These are phyloP conservation scores for Fusarium irregulare DNA, from an alignment of 2,329 filamentous ascomycete species.

Conservation along the genomic window DNA sequence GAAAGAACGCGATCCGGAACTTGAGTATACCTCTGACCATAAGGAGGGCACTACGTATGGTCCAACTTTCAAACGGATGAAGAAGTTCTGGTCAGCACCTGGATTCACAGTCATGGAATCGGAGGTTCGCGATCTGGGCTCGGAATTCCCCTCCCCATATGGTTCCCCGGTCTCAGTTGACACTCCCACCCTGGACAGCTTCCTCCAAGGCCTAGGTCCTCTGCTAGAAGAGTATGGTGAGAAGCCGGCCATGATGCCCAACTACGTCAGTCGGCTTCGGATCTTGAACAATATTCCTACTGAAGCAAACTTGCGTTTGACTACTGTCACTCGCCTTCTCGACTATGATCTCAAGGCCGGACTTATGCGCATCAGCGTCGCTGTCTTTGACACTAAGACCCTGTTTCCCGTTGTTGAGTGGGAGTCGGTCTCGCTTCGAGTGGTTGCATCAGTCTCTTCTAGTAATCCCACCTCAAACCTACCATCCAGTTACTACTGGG, in stretches of 20 bases:
- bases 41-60: background rate
- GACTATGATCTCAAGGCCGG: background rate
- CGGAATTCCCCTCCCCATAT: background rate
- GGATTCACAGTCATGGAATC: background rate
- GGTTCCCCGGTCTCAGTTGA: background rate
- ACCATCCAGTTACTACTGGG: background rate
- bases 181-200: background rate
- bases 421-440: background rate
- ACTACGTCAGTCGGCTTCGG: background rate
- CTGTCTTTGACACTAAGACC: background rate
- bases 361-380: background rate
- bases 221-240: background rate
- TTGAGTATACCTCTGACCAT: background rate
- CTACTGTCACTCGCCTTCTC: background rate
- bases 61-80: background rate
- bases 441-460: background rate
- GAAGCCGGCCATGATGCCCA: background rate
- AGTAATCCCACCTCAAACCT: background rate
- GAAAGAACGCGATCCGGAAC: background rate
- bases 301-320: background rate
- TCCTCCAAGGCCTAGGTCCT: background rate
- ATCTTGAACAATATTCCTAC: background rate
- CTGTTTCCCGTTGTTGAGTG: background rate
- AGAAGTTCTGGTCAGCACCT: background rate
- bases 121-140: background rate